These are phyloP conservation scores for Silene latifolia DNA, from an alignment of 148 eudicot genomes.

Conservation along the genomic window DNA sequence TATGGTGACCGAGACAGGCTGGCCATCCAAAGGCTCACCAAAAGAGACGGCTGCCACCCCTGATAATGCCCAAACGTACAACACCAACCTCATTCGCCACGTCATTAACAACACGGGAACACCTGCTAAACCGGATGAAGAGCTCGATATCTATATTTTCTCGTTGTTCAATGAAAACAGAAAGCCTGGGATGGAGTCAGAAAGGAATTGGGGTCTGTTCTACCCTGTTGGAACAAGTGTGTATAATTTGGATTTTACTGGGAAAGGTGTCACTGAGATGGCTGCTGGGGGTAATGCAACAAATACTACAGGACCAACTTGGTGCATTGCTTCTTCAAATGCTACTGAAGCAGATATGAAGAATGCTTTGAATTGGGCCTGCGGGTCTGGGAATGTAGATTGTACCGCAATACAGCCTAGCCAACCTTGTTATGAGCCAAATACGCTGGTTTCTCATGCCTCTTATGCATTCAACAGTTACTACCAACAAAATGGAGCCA, in stretches of 20 bases:
- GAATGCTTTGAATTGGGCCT: slow-evolving; percentile 89
- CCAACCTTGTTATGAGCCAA: slow-evolving; percentile 89
- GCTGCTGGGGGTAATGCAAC: slow-evolving; percentile 34
- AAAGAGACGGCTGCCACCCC: slow-evolving; percentile 84
- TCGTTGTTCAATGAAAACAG: slow-evolving; percentile 89
- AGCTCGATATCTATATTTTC: slow-evolving; percentile 73
- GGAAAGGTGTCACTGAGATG: slow-evolving; percentile 53
- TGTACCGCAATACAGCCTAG: slow-evolving; percentile 93
- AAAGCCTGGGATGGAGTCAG: slow-evolving; percentile 84
- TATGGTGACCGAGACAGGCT: slow-evolving; percentile 96
- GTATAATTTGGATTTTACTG: slow-evolving; percentile 75
- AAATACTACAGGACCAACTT: slow-evolving; percentile 45
- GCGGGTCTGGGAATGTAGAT: slow-evolving; percentile 92
- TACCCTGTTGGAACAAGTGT: slow-evolving; percentile 92
- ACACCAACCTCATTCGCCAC: no score
- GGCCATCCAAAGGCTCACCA: slow-evolving; percentile 94
- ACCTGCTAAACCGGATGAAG: slow-evolving; percentile 81
- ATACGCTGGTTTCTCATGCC: slow-evolving; percentile 75
- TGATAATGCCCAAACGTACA: slow-evolving; percentile 83
- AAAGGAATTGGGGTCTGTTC: slow-evolving; percentile 96
- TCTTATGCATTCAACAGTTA: slow-evolving; percentile 89
- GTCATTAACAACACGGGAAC: slow-evolving; percentile 81
- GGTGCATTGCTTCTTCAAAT: slow-evolving; percentile 87
- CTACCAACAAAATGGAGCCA: slow-evolving; percentile 92
- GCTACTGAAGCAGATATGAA: slow-evolving; percentile 67